phyloP scores from a whole-genome alignment of 768 basidiomycete species.

The Suillus cothurnatus region DNA sequence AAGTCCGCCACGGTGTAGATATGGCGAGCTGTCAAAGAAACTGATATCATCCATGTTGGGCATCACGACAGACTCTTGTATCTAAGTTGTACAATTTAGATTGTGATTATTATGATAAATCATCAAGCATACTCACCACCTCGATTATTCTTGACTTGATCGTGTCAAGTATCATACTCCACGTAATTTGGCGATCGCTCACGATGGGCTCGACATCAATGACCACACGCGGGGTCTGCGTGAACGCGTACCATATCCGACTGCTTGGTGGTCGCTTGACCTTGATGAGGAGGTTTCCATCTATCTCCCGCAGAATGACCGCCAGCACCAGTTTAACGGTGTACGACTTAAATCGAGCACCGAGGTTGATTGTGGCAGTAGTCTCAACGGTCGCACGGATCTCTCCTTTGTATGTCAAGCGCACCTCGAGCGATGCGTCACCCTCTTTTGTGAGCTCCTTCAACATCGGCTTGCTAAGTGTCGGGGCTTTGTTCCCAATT shows the following conservation, averaged over 20 bases:
- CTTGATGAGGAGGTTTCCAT: conserved; percentile 87
- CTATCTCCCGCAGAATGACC: conserved; percentile 83
- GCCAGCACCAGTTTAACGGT: conserved; percentile 89
- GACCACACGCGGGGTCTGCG: conserved; percentile 84
- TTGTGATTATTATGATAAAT: not conserved
- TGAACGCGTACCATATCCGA: conserved; percentile 94
- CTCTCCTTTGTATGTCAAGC: conserved; percentile 83
- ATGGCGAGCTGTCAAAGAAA: conserved; percentile 81
- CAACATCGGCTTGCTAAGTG: conserved; percentile 95
- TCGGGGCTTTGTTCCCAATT: conserved; percentile 81
- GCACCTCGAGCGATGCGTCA: conserved; percentile 87
- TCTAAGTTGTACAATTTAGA: conserved; percentile 65
- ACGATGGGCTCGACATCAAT: conserved; percentile 92
- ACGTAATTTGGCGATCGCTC: conserved; percentile 91
- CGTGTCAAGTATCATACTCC: conserved; percentile 87
- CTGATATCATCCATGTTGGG: conserved; percentile 99
- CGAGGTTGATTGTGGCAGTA: conserved; percentile 83
- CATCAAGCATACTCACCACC: conserved; percentile 56
- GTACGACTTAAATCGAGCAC: conserved; percentile 85
- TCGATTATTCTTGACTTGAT: conserved; percentile 90
- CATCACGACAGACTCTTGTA: conserved; percentile 90
- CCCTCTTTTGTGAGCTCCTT: conserved; percentile 96
- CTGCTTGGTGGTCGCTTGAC: conserved; percentile 95
- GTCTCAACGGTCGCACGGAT: conserved; percentile 89
- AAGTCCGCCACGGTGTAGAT: conserved; percentile 81